These are phyloP conservation scores for Flaveria bidentis DNA, from an alignment of 129 eudicot genomes.

Conservation along the genomic window DNA sequence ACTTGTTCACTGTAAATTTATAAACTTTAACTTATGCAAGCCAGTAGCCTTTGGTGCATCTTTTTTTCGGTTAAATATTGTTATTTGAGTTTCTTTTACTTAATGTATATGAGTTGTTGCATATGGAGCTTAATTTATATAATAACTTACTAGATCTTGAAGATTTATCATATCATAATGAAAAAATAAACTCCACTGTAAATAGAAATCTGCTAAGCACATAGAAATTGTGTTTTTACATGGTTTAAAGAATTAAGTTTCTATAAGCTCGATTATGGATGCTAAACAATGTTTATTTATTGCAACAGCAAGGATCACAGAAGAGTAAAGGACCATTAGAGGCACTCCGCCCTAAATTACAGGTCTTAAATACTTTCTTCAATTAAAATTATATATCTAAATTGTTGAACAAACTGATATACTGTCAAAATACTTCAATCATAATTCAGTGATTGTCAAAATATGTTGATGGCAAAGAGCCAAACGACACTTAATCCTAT, in stretches of 20 bases:
- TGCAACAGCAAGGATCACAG: slow-evolving; percentile 62
- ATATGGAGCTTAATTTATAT: neutral
- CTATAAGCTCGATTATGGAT: neutral
- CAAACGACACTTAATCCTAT: neutral
- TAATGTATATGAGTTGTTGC: too few relatives aligned
- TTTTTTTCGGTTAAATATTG: neutral
- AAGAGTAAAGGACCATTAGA: slow-evolving; percentile 85
- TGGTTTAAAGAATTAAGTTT: neutral
- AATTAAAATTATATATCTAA: neutral
- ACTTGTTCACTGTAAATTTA: neutral
- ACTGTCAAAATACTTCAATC: neutral
- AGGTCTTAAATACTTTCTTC: slow-evolving; percentile 44
- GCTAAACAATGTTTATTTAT: slow-evolving; percentile 14
- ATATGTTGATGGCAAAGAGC: neutral
- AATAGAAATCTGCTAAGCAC: neutral
- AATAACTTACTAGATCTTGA: neutral
- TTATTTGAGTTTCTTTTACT: neutral
- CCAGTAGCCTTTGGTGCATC: neutral
- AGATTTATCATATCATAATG: neutral
- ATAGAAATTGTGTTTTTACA: neutral
- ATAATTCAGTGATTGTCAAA: neutral
- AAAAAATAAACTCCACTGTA: neutral
- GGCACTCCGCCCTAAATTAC: slow-evolving; percentile 91
- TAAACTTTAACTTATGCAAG: neutral
- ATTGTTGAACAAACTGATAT: neutral